Base-by-base conservation (phyloP, 2,329 filamentous ascomycete species). In the Fusarium sp. region DNA sequence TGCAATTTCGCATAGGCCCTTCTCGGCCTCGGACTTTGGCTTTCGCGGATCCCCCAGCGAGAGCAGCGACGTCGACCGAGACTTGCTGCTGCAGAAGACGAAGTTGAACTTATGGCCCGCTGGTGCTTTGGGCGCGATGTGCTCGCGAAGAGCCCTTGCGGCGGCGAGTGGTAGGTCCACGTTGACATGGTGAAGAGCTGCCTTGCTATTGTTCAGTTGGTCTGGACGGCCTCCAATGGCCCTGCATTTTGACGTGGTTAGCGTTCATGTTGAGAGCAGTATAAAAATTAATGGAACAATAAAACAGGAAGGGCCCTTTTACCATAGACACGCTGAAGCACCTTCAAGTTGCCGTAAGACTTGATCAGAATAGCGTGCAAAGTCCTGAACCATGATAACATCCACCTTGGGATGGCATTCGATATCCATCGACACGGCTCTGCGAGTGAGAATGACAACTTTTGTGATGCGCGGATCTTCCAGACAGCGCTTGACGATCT, bases 281-380 rank as follows among this genome's bases (percentile, higher is more conserved):
- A 53, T 52, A 48, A 49, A 20, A 20, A 23, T 41, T n/a, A 17
- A 22, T 25, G 40, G 45, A 30, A n/a, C 4, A 45, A 46, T 45
- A 35, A 40, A 23, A 23, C 11, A 10, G 17, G 17, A 30, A 30
- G 2, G 27, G 4, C 13, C 3, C 9, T 82, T 82, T 39, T 85
- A 89, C 90, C 90, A 92, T 25, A 92, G 82, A 71, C 87, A 90
- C 1, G 85, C 88, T 44, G 87, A 82, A 1, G 87, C 87, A 17
- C 86, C 88, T 14, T 82, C 75, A 1, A 79, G 79, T 23, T 71
- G 68, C 41, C 62, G 62, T 56, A 80, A 56, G 27, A 79, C 50
- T 6, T 75, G 76, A 9, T 75, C 75, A 1, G 86, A 81, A 68
- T 85, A 88, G 2, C 76, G 70, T 8, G 80, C 78, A 75, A 89